Percentiles rank a stretch among this genome's conserved stretches.
These are phyloP conservation scores for Dipodascus albidus DNA, from an alignment of 805 yeast genomes.

Conservation along the genomic window DNA sequence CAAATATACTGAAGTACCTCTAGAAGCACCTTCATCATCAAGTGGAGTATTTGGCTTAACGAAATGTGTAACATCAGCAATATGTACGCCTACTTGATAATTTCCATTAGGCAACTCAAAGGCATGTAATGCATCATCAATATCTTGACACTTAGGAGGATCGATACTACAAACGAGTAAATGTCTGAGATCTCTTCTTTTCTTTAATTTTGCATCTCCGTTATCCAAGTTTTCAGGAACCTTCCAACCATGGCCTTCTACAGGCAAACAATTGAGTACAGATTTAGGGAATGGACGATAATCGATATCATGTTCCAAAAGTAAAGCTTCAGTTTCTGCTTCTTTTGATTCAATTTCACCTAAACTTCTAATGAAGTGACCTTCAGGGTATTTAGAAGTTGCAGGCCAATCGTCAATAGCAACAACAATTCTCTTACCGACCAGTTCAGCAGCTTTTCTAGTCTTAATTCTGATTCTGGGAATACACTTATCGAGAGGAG, in stretches of 20 bases:
- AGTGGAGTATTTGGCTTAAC: slow-evolving; percentile 87
- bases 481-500: slow-evolving; percentile 77
- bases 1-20: slow-evolving; percentile 94
- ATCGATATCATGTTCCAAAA: slow-evolving; percentile 92
- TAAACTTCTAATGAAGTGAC: slow-evolving; percentile 82
- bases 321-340: slow-evolving; percentile 92
- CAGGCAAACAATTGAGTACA: slow-evolving; percentile 84
- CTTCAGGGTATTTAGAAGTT: slow-evolving; percentile 76
- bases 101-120: slow-evolving; percentile 76
- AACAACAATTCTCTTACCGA: slow-evolving; percentile 85
- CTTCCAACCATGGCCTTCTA: slow-evolving; percentile 87
- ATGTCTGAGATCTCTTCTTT: slow-evolving; percentile 79
- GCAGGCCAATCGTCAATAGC: slow-evolving; percentile 91
- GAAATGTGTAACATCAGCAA: slow-evolving; percentile 97
- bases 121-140: slow-evolving; percentile 96
- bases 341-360: slow-evolving; percentile 87
- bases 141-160: slow-evolving; percentile 97
- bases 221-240: slow-evolving; percentile 55
- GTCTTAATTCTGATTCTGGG: slow-evolving; percentile 85
- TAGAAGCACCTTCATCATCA: slow-evolving; percentile 90
- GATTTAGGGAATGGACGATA: slow-evolving; percentile 90
- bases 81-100: slow-evolving; percentile 96
- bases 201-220: slow-evolving; percentile 25
- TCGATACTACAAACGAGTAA: slow-evolving; percentile 89
- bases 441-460: slow-evolving; percentile 67